phyloP scores from a whole-genome alignment of 768 basidiomycete genomes.

The Lactarius hengduanensis region DNA sequence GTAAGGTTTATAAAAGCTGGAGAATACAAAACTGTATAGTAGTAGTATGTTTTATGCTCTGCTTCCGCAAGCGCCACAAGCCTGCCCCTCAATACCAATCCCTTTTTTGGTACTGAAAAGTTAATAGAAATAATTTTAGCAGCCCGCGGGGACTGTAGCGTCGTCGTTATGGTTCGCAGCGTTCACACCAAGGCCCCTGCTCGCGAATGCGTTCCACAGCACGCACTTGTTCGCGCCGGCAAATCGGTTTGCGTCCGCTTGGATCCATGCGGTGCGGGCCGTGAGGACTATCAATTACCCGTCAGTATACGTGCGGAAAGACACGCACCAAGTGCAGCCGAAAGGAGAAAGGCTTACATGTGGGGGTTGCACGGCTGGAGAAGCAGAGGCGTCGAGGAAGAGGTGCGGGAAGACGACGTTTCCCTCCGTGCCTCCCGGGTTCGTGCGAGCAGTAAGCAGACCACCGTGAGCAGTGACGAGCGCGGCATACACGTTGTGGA shows the following conservation, averaged over 20 bases:
- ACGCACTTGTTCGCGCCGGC: conserved; percentile 46
- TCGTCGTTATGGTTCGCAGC: conserved; percentile 38
- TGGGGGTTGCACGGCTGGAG: conserved; percentile 52
- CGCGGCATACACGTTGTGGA: conserved; percentile 39
- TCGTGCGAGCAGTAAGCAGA: conserved; percentile 42
- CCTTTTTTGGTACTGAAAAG: not conserved
- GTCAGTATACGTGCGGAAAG: not conserved
- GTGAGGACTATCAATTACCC: conserved; percentile 38
- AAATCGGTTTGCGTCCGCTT: conserved; percentile 51
- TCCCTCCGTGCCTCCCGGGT: conserved; percentile 43
- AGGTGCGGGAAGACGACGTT: conserved; percentile 53
- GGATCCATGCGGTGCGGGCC: conserved; percentile 52
- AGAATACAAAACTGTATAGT: too few relatives aligned
- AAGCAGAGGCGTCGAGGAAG: conserved; percentile 49
- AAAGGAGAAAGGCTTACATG: conserved; percentile 38
- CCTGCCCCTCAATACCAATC: too few relatives aligned
- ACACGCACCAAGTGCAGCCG: too few relatives aligned
- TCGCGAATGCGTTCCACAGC: conserved; percentile 48
- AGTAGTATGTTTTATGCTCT: too few relatives aligned
- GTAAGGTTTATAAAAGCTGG: too few relatives aligned
- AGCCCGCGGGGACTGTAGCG: conserved; percentile 34
- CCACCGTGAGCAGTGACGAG: conserved; percentile 35
- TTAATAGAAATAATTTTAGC: conserved; percentile 26
- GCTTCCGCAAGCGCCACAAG: too few relatives aligned
- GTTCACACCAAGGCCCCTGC: conserved; percentile 47